Evolutionary conservation across 2,329 filamentous ascomycete genomes (phyloP).

Genomic region (Thelonectria olida): DNA sequence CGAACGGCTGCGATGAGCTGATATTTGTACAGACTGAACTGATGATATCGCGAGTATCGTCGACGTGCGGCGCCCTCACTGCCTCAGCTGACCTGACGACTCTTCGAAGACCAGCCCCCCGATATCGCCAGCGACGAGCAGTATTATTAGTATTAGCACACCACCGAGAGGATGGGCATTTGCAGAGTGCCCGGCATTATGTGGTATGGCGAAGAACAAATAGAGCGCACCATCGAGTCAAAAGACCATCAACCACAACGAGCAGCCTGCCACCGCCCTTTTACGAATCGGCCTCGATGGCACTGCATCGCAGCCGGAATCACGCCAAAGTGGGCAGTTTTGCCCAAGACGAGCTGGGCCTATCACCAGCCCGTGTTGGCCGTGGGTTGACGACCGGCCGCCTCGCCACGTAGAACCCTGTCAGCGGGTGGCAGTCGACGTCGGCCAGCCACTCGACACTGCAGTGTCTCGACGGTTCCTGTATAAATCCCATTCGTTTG

Average conservation of each 20-base stretch:
- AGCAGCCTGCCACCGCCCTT: background rate
- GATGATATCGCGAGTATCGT: background rate
- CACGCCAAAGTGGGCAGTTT: background rate
- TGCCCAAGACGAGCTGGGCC: background rate
- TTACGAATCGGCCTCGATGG: too few relatives aligned
- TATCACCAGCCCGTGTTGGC: background rate
- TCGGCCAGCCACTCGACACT: background rate
- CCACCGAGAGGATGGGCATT: background rate
- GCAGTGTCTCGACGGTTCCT: background rate
- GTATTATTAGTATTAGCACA: background rate
- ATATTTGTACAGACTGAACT: background rate
- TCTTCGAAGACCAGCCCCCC: background rate
- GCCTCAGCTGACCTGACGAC: background rate
- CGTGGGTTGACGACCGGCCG: background rate
- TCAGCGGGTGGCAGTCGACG: background rate
- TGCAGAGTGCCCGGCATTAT: too few relatives aligned
- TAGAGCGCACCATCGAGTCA: background rate
- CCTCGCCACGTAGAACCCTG: background rate
- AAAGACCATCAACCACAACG: background rate
- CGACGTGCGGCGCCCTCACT: too few relatives aligned
- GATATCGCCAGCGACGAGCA: background rate
- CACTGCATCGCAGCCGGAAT: background rate
- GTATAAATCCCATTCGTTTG: background rate
- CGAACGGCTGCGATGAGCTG: background rate
- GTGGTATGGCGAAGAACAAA: background rate